Evolutionary conservation across 2,329 filamentous ascomycete species (phyloP).

Genomic region (Hortaea sp.): DNA sequence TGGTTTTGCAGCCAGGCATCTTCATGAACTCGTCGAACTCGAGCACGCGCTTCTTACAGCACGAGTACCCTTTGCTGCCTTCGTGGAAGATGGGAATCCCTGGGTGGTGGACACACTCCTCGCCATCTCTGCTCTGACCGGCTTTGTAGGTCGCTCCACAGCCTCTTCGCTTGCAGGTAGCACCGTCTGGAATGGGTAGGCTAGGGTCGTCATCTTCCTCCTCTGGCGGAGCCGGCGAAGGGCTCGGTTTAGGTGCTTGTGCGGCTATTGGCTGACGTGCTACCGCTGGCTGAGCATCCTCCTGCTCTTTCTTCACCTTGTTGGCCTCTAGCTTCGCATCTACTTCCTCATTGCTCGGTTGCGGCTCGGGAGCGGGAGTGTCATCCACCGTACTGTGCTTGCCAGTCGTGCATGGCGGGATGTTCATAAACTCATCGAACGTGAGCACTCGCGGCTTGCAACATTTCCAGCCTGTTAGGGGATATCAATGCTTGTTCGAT

Average conservation of each 20-base stretch:
- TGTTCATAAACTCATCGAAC: slow-evolving; percentile 94
- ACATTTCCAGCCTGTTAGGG: slow-evolving; percentile 55
- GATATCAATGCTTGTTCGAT: not conserved
- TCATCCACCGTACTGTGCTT: slow-evolving; percentile 84
- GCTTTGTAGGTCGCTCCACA: slow-evolving; percentile 61
- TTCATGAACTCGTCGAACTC: slow-evolving; percentile 98
- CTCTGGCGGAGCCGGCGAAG: slow-evolving; percentile 50
- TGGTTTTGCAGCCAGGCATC: slow-evolving; percentile 81
- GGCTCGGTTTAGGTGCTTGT: slow-evolving; percentile 24
- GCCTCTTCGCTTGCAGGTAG: slow-evolving; percentile 65
- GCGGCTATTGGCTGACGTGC: slow-evolving; percentile 18
- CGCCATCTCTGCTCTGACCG: slow-evolving; percentile 51
- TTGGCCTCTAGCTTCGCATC: slow-evolving; percentile 23
- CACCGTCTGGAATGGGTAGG: slow-evolving; percentile 61
- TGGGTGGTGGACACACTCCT: slow-evolving; percentile 81
- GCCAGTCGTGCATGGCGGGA: slow-evolving; percentile 84
- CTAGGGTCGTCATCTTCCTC: slow-evolving; percentile 81
- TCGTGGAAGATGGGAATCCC: slow-evolving; percentile 92
- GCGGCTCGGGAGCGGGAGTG: slow-evolving; percentile 35
- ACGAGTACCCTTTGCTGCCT: slow-evolving; percentile 94
- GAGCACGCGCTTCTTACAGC: slow-evolving; percentile 87
- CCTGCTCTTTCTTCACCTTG: slow-evolving; percentile 13
- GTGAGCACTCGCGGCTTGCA: slow-evolving; percentile 94
- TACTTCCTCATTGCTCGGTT: slow-evolving; percentile 17
- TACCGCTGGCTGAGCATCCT: slow-evolving; percentile 16